A percentile compares a stretch with the other conserved stretches of the same genome.
These are phyloP conservation scores for Trichoderma afroharzianum DNA, from an alignment of 2,329 filamentous ascomycete species.

Conservation along the genomic window DNA sequence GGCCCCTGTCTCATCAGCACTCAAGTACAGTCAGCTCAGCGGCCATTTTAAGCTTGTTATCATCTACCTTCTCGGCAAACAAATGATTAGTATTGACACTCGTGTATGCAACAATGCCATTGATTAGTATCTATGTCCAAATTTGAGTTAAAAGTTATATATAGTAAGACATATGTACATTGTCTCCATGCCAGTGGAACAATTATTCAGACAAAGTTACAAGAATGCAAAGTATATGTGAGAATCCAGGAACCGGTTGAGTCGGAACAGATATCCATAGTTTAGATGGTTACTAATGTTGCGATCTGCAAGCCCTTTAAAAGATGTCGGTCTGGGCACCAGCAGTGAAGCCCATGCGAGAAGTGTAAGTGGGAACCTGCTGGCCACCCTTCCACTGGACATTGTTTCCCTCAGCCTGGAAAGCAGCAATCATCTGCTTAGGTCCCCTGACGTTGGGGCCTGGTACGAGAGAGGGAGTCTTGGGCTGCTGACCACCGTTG, in stretches of 20 bases:
- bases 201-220: not conserved
- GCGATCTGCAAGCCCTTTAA: not conserved
- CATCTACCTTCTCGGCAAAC: not conserved
- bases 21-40: not conserved
- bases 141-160: not conserved
- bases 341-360: not conserved
- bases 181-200: not conserved
- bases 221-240: not conserved
- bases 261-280: not conserved
- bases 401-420: not conserved
- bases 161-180: not conserved
- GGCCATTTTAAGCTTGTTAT: not conserved
- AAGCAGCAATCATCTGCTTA: slow-evolving; percentile 12
- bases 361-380: slow-evolving; percentile 1
- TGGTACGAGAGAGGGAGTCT: not conserved
- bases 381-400: not conserved
- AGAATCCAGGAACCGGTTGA: too few species aligned
- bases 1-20: not conserved
- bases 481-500: slow-evolving; percentile 2
- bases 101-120: not conserved
- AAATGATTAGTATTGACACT: not conserved
- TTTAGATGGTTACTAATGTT: not conserved
- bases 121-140: not conserved
- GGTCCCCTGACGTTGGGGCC: not conserved
- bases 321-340: slow-evolving; percentile 12